These are phyloP conservation scores for Daldinia grandis DNA, from an alignment of 495 filamentous ascomycete species.

Conservation along the genomic window DNA sequence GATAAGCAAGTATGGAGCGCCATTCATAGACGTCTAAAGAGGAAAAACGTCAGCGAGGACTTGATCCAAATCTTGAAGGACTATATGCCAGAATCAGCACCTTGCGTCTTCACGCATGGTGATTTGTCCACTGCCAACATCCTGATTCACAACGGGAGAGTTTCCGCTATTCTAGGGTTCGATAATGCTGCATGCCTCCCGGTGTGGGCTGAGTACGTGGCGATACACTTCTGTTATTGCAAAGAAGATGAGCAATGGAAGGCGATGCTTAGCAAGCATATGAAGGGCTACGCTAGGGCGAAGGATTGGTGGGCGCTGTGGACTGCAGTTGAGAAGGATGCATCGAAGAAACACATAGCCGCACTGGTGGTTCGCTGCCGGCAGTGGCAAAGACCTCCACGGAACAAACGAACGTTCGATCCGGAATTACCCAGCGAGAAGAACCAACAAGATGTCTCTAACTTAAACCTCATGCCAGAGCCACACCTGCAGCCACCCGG, in stretches of 20 bases:
- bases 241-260: slow-evolving; percentile 45
- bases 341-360: slow-evolving; percentile 15
- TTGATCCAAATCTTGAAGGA: slow-evolving; percentile 22
- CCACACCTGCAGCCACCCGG: neutral
- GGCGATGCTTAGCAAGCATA: slow-evolving; percentile 30
- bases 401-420: slow-evolving; percentile 13
- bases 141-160: slow-evolving; percentile 21
- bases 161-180: slow-evolving; percentile 36
- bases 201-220: slow-evolving; percentile 40
- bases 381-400: slow-evolving; percentile 28
- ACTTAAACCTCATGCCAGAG: slow-evolving; percentile 1
- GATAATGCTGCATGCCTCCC: slow-evolving; percentile 41
- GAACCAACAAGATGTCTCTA: neutral
- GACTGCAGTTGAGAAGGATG: slow-evolving; percentile 24
- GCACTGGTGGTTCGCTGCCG: slow-evolving; percentile 22
- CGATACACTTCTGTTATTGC: slow-evolving; percentile 39
- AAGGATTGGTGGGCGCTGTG: slow-evolving; percentile 43
- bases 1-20: slow-evolving; percentile 33
- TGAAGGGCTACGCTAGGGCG: slow-evolving; percentile 32
- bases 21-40: slow-evolving; percentile 18
- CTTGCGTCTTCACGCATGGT: slow-evolving; percentile 41
- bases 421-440: neutral
- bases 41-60: slow-evolving; percentile 14
- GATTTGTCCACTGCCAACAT: slow-evolving; percentile 39
- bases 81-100: slow-evolving; percentile 40